Evolutionary conservation across 768 basidiomycete genomes (phyloP).

Genomic region (Pulveroboletus ravenelii): DNA sequence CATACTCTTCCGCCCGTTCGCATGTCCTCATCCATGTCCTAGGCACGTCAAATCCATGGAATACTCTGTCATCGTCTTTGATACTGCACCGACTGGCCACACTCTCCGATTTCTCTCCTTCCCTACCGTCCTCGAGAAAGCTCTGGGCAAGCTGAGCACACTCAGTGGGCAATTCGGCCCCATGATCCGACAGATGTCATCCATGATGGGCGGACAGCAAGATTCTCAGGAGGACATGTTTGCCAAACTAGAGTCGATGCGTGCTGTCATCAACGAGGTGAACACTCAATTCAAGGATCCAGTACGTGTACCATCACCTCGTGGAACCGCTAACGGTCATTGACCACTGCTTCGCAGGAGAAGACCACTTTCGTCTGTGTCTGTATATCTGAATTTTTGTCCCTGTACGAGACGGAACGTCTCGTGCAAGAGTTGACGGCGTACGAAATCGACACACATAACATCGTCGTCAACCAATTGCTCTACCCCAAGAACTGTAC

Average conservation of each 20-base stretch:
- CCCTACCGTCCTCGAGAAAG: constrained; percentile 96
- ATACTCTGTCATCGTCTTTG: constrained; percentile 99
- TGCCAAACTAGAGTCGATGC: constrained; percentile 95
- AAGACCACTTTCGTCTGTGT: constrained; percentile 99
- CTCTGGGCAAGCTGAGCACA: constrained; percentile 87
- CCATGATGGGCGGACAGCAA: constrained; percentile 91
- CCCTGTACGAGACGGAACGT: constrained; percentile 97
- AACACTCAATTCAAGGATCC: constrained; percentile 99
- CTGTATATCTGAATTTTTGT: constrained; percentile 97
- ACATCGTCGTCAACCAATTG: constrained; percentile 97
- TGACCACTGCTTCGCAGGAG: constrained; percentile 49
- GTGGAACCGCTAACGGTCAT: background rate
- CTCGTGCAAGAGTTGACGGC: constrained; percentile 93
- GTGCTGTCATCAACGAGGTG: constrained; percentile 94
- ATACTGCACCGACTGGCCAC: constrained; percentile 98
- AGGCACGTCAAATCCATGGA: constrained; percentile 99
- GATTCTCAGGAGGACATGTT: constrained; percentile 98
- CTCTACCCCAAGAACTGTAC: constrained; percentile 87
- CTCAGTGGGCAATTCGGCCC: constrained; percentile 95
- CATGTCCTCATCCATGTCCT: constrained; percentile 2
- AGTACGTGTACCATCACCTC: constrained; percentile 41
- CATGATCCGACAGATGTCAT: constrained; percentile 94
- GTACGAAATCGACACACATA: constrained; percentile 96
- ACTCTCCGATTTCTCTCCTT: constrained; percentile 99
- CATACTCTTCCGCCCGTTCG: background rate